A percentile compares a stretch with the other conserved stretches of the same genome.
phyloP scores from a whole-genome alignment of 2,329 filamentous ascomycete species.

The Calonectria pseudoreteaudii region DNA sequence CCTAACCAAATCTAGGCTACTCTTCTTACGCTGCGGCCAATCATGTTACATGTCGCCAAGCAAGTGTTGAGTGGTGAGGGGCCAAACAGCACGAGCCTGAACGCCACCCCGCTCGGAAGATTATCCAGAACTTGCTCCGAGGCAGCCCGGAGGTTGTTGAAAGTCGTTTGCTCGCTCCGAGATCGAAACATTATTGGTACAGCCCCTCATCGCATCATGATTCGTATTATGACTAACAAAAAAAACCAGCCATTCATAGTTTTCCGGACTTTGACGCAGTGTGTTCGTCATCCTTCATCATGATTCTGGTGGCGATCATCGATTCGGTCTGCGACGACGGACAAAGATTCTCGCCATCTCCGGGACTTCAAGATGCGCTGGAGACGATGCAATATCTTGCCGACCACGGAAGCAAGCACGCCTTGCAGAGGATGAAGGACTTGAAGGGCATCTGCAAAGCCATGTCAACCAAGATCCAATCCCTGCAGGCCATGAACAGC shows the following conservation, averaged over 20 bases:
- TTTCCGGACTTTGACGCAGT: conserved; percentile 44
- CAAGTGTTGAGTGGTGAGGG: conserved; percentile 41
- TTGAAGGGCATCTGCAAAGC: conserved; percentile 40
- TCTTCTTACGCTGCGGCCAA: conserved; percentile 45
- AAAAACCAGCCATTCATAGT: conserved; percentile 35
- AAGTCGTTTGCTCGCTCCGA: conserved; percentile 44
- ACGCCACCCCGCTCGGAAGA: conserved; percentile 41
- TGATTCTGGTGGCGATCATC: conserved; percentile 40
- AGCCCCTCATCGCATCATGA: not conserved
- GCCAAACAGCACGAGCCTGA: conserved; percentile 35
- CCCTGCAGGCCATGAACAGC: conserved; percentile 39
- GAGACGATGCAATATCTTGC: conserved; percentile 45
- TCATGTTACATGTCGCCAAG: conserved; percentile 45
- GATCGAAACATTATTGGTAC: conserved; percentile 46
- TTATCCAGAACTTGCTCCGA: conserved; percentile 45
- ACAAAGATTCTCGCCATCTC: conserved; percentile 39
- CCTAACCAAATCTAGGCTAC: conserved; percentile 39
- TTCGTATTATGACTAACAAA: conserved; percentile 1
- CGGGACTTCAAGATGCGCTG: conserved; percentile 40
- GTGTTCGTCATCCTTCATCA: conserved; percentile 43
- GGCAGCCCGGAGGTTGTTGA: conserved; percentile 43
- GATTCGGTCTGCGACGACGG: conserved; percentile 42
- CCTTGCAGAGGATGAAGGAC: conserved; percentile 39
- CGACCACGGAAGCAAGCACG: conserved; percentile 42
- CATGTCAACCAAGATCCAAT: conserved; percentile 42